Base-by-base conservation (phyloP, 1,284 basidiomycete species). In the Prillingera fragicola region DNA sequence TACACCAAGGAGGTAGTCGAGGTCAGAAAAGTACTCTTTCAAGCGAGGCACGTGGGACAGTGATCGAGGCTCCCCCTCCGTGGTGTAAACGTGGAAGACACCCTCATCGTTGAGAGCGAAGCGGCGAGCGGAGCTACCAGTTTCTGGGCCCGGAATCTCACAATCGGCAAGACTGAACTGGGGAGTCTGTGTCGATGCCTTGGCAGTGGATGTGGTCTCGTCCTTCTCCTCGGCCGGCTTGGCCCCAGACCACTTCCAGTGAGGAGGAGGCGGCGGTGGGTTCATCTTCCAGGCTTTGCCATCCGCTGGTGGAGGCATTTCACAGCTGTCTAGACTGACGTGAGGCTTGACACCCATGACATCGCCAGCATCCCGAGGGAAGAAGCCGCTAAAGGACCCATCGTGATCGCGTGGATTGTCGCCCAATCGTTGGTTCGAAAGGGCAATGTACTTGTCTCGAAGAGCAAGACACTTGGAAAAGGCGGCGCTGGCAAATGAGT, bases 391-490 rank as follows among this genome's bases (percentile, higher is more conserved):
- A 62, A 89, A 88, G 13, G 73, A 58, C 0, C 81, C 85, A 56
- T 95, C 92, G 64, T 89, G 80, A 67, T 95, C 87, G 53, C 80
- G 79, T 0, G 91, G 91, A 67, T 95, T 86, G 71, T 96, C 92
- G 4, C 90, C 89, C 1, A 92, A 78, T 42, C 85, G 79, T 67
- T 96, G 91, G 8, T 82, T 78, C 1, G 90, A 94, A 43, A 80
- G 78, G 12, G 75, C 58, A 73, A 92, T 88, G 72, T 95, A 96
- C 70, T 94, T 95, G 74, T 95, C 90, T 18, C 91, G 83, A 17
- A 95, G 75, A 47, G 85, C 80, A 37, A 95, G 79, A 61, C 89
- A 94, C 61, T 77, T 79, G 51, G 85, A 80, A 62, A 96, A 77
- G 4, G 75, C 74, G 6, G 67, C 62, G 50, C 71, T 73, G 51